These are phyloP conservation scores for Gossypium arboreum DNA, from an alignment of 345 rosid species.

Conservation along the genomic window DNA sequence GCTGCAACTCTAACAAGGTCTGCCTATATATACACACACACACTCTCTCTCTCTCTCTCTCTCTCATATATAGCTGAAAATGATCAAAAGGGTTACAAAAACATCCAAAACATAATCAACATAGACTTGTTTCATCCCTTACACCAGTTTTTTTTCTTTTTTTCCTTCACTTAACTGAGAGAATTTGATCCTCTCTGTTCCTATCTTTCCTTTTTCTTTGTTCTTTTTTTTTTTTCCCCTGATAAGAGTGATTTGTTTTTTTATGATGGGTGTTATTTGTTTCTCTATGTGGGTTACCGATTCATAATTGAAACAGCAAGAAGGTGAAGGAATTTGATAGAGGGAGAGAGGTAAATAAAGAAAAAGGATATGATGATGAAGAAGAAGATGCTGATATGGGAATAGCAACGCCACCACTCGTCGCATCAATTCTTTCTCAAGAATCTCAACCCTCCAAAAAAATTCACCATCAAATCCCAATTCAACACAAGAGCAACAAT, in stretches of 20 bases:
- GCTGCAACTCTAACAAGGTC: conserved; percentile 50
- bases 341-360: neutral
- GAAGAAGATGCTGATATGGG: conserved; percentile 61
- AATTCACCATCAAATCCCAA: conserved; percentile 18
- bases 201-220: neutral
- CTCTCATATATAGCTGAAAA: conserved; percentile 18
- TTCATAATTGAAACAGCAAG: conserved; percentile 22
- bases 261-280: conserved; percentile 19
- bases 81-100: conserved; percentile 12
- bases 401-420: conserved; percentile 47
- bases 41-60: neutral
- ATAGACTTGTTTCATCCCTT: conserved; percentile 15
- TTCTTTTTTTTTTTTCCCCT: neutral
- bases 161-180: conserved; percentile 2
- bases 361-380: conserved; percentile 25
- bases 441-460: conserved; percentile 20
- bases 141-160: neutral
- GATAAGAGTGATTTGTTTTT: neutral
- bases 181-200: neutral
- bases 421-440: conserved; percentile 22
- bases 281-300: conserved; percentile 24
- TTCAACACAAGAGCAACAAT: conserved; percentile 21
- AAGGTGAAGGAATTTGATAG: neutral
- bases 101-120: neutral
- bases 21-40: neutral